Evolutionary conservation across 768 basidiomycete genomes (phyloP).

Genomic region (Chalciporus piperatus): DNA sequence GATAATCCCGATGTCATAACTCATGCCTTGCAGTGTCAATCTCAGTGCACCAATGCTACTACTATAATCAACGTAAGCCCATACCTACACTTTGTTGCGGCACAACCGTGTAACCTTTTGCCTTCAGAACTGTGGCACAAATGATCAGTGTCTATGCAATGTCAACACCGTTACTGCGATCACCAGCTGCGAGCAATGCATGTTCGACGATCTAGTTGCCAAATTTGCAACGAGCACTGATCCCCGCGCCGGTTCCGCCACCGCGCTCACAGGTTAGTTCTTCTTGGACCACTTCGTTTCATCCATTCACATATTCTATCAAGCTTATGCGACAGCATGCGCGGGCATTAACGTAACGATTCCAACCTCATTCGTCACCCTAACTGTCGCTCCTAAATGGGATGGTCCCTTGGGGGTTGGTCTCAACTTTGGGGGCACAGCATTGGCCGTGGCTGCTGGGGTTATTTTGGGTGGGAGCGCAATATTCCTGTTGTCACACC

Average conservation of each 20-base stretch:
- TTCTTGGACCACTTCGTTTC: background rate
- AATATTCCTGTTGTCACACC: constrained; percentile 51
- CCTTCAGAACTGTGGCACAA: constrained; percentile 39
- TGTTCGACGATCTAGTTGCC: constrained; percentile 54
- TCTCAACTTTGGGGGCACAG: constrained; percentile 44
- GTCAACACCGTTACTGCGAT: constrained; percentile 41
- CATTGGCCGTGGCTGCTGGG: constrained; percentile 43
- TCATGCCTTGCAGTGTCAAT: constrained; percentile 21
- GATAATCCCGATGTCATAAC: background rate
- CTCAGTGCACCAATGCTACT: constrained; percentile 26
- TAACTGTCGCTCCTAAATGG: constrained; percentile 53
- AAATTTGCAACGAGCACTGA: constrained; percentile 49
- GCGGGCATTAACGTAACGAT: constrained; percentile 37
- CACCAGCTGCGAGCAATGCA: constrained; percentile 62
- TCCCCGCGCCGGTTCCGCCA: constrained; percentile 55
- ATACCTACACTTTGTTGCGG: background rate
- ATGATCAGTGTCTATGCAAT: constrained; percentile 56
- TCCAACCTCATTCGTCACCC: constrained; percentile 35
- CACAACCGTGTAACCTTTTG: constrained; percentile 15
- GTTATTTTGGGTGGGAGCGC: constrained; percentile 47
- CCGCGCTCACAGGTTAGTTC: constrained; percentile 52
- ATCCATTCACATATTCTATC: constrained; percentile 5
- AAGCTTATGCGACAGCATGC: constrained; percentile 60
- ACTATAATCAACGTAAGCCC: constrained; percentile 24
- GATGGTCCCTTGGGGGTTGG: constrained; percentile 53